These are phyloP conservation scores for Daldinia caldariorum DNA, from an alignment of 495 filamentous ascomycete species.

Conservation along the genomic window DNA sequence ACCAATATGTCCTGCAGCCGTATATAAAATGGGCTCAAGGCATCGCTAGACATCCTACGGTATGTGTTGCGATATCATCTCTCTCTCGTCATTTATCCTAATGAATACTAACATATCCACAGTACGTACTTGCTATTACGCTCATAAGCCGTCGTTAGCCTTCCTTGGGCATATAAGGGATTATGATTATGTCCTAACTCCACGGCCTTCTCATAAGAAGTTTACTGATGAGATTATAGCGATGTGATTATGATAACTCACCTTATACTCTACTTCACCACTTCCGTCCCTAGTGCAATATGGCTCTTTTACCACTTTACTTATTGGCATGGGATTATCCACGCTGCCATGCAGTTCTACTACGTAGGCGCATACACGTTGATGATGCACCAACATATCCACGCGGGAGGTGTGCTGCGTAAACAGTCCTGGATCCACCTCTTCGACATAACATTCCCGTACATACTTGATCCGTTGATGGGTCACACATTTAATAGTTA, in stretches of 20 bases:
- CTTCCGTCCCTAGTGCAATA: conserved; percentile 72
- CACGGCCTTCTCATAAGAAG: conserved; percentile 1
- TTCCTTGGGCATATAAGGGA: neutral
- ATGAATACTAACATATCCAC: conserved; percentile 21
- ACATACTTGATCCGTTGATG: conserved; percentile 76
- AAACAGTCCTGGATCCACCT: conserved; percentile 40
- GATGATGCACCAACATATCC: conserved; percentile 86
- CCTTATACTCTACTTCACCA: conserved; percentile 74
- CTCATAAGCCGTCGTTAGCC: neutral
- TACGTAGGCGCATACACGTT: conserved; percentile 79
- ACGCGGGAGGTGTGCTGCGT: conserved; percentile 73
- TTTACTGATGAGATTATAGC: conserved; percentile 47
- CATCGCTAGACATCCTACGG: conserved; percentile 62
- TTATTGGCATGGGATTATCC: conserved; percentile 69
- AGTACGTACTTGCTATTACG: conserved; percentile 21
- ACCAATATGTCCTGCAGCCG: conserved; percentile 61
- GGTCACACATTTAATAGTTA: conserved; percentile 88
- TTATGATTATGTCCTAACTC: neutral
- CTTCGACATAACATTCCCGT: conserved; percentile 73
- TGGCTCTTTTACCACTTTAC: conserved; percentile 71
- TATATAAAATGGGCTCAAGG: conserved; percentile 64
- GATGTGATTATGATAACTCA: conserved; percentile 84
- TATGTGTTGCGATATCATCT: conserved; percentile 16
- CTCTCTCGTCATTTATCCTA: neutral
- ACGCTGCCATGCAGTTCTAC: conserved; percentile 68